Evolutionary conservation across 805 yeast genomes (phyloP).

Genomic region (Yarrowia bubula): DNA sequence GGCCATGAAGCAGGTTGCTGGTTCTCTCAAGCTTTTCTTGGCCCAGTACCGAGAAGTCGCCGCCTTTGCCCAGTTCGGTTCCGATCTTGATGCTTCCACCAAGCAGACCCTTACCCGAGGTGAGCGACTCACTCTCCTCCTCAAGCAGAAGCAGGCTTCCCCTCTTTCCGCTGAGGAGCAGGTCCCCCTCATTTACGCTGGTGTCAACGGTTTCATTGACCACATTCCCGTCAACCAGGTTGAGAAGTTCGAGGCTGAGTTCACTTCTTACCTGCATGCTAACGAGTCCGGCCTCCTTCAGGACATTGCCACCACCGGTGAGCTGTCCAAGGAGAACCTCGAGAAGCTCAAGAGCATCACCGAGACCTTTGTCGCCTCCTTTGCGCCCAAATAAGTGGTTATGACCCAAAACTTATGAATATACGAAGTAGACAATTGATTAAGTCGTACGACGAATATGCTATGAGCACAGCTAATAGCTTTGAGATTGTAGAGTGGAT

Average conservation of each 20-base stretch:
- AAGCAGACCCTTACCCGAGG: slow-evolving; percentile 99
- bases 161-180: slow-evolving; percentile 99
- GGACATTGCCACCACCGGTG: slow-evolving; percentile 85
- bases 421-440: slow-evolving; percentile 27
- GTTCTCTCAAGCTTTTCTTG: slow-evolving; percentile 99
- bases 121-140: slow-evolving; percentile 99
- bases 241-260: slow-evolving; percentile 86
- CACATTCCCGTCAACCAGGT: slow-evolving; percentile 77
- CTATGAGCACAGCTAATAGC: neutral
- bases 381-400: slow-evolving; percentile 45
- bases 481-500: too few species aligned
- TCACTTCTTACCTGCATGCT: slow-evolving; percentile 87
- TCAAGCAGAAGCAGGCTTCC: slow-evolving; percentile 95
- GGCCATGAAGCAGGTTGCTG: slow-evolving; percentile 99
- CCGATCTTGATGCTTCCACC: slow-evolving; percentile 99
- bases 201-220: slow-evolving; percentile 99
- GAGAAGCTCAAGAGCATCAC: slow-evolving; percentile 87
- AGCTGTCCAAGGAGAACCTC: slow-evolving; percentile 81
- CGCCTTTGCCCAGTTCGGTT: slow-evolving; percentile 99
- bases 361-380: slow-evolving; percentile 88
- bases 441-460: slow-evolving; percentile 22
- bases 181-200: slow-evolving; percentile 97
- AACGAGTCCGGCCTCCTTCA: slow-evolving; percentile 81
- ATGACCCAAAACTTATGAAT: slow-evolving; percentile 27
- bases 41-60: slow-evolving; percentile 99